phyloP scores from a whole-genome alignment of 2,329 filamentous ascomycete genomes.

The Aspergillus neoniger region DNA sequence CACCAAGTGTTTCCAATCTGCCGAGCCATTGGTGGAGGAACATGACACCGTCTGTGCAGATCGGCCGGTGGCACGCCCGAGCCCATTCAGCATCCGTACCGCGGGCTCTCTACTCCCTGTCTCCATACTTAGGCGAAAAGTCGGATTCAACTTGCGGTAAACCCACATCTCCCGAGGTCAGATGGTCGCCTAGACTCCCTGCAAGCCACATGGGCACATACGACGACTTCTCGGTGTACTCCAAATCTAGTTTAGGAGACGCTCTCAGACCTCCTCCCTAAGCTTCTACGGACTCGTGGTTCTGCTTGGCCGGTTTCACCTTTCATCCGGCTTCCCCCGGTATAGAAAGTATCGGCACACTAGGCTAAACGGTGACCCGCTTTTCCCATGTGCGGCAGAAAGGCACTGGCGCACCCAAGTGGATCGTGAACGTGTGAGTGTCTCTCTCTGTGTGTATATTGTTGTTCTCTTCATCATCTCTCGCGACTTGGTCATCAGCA shows the following conservation, averaged over 20 bases:
- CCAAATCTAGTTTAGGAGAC: background rate
- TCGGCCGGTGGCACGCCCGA: slow-evolving; percentile 7
- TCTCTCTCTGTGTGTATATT: background rate
- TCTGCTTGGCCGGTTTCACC: background rate
- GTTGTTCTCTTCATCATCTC: background rate
- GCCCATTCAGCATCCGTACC: background rate
- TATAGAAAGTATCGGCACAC: no score
- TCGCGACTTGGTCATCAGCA: slow-evolving; percentile 6
- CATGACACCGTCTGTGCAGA: slow-evolving; percentile 8
- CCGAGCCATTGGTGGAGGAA: slow-evolving; percentile 23
- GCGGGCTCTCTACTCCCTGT: no score
- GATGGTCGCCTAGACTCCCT: background rate
- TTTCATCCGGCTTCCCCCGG: background rate
- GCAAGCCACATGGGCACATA: background rate
- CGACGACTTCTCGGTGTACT: no score
- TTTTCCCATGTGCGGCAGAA: background rate
- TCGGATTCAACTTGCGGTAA: no score
- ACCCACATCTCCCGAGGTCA: background rate
- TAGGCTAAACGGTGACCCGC: background rate
- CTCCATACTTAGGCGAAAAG: no score
- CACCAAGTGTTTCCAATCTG: background rate
- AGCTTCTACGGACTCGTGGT: background rate
- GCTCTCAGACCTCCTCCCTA: background rate
- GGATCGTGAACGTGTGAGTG: background rate
- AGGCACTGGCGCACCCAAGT: background rate